These are phyloP conservation scores for Teratosphaeria viscida DNA, from an alignment of 2,329 filamentous ascomycete species.

Conservation along the genomic window DNA sequence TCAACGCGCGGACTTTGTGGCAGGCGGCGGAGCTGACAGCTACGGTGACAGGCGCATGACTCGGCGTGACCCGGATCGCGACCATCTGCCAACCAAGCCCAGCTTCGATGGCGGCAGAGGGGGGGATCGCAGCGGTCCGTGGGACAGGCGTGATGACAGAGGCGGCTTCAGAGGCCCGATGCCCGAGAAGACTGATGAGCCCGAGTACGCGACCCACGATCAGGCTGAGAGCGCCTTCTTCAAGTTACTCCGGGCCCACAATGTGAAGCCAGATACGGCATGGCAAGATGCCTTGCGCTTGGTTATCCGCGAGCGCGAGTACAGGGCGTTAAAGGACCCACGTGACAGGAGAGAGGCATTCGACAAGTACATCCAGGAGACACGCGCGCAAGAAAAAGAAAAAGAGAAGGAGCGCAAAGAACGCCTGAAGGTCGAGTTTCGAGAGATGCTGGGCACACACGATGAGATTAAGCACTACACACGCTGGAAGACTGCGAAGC, in stretches of 20 bases:
- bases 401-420: conserved; percentile 84
- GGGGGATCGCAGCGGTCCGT: conserved; percentile 17
- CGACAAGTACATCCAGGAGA: conserved; percentile 86
- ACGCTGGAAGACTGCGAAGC: conserved; percentile 89
- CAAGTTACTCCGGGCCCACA: conserved; percentile 75
- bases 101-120: conserved; percentile 21
- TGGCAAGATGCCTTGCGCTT: conserved; percentile 84
- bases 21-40: conserved; percentile 18
- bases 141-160: conserved; percentile 23
- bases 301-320: conserved; percentile 83
- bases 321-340: conserved; percentile 84
- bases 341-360: conserved; percentile 84
- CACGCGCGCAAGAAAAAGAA: conserved; percentile 86
- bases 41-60: conserved; percentile 19
- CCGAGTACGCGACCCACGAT: conserved; percentile 68
- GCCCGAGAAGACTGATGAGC: conserved; percentile 31
- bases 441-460: conserved; percentile 89
- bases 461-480: conserved; percentile 96
- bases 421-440: conserved; percentile 88
- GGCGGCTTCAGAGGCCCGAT: conserved; percentile 25
- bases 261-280: conserved; percentile 81
- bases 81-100: conserved; percentile 33
- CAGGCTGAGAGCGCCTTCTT: conserved; percentile 89
- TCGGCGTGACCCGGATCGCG: conserved; percentile 25
- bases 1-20: conserved; percentile 4